Conservation (phyloP, 2,329 filamentous ascomycete genomes). For the Biscogniauxia mediterranea region DNA sequence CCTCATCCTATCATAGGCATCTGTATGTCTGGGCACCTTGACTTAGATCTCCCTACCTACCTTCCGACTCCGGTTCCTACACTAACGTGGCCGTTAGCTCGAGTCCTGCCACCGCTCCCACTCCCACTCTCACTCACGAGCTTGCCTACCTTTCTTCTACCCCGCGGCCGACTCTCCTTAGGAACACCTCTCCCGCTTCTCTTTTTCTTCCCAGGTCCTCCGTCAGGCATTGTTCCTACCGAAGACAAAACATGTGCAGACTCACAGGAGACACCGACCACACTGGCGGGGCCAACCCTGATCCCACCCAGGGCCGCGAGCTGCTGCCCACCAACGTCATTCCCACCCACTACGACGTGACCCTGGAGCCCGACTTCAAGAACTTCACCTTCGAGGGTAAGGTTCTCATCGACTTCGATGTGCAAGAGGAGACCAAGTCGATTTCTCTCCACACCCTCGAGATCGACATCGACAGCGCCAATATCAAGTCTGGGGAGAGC, state of each 20-base stretch:
- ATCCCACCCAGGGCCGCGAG: constrained; percentile 62
- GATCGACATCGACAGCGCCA: constrained; percentile 75
- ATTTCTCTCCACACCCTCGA: constrained; percentile 88
- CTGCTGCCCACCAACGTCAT: constrained; percentile 90
- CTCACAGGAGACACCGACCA: constrained; percentile 54
- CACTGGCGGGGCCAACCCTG: constrained; percentile 55
- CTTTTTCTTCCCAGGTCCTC: constrained; percentile 16
- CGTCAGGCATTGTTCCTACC: constrained; percentile 65
- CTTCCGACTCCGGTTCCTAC: not conserved
- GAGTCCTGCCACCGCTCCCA: constrained; percentile 8
- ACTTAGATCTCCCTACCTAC: constrained; percentile 9
- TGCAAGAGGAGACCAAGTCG: constrained; percentile 78
- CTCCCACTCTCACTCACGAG: constrained; percentile 7
- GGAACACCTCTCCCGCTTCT: constrained; percentile 13
- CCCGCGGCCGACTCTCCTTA: constrained; percentile 17
- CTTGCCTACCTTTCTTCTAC: constrained; percentile 15
- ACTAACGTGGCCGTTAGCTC: constrained; percentile 17
- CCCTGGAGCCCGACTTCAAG: constrained; percentile 85
- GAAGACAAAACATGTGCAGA: constrained; percentile 70
- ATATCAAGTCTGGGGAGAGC: constrained; percentile 61
- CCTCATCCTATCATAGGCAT: not conserved
- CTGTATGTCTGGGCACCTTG: not conserved
- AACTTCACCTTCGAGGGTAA: constrained; percentile 84
- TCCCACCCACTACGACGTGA: constrained; percentile 88
- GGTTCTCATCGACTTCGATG: constrained; percentile 83